Conservation (phyloP, 305 asterid species). For the Striga hermonthica region DNA sequence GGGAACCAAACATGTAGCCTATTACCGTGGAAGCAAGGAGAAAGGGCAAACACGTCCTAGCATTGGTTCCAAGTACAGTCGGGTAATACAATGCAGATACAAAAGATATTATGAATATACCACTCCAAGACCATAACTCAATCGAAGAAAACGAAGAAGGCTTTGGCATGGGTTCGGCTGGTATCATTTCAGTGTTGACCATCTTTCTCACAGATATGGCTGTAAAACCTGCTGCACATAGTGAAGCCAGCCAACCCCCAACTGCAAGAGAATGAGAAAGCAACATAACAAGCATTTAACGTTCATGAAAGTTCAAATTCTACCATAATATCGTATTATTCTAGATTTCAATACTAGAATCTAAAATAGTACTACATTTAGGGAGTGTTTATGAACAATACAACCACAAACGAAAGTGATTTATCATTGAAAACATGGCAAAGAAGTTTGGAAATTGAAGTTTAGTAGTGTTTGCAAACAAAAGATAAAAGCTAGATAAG, state of each 20-base stretch:
- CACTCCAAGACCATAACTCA: constrained; percentile 82
- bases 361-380: not conserved
- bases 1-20: constrained; percentile 84
- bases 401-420: too few relatives aligned
- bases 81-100: constrained; percentile 65
- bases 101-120: constrained; percentile 59
- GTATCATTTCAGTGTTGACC: constrained; percentile 78
- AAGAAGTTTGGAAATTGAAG: not conserved
- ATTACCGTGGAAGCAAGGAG: constrained; percentile 80
- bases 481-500: not conserved
- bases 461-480: not conserved
- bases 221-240: constrained; percentile 78
- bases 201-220: constrained; percentile 83
- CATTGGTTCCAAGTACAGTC: constrained; percentile 74
- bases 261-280: constrained; percentile 39
- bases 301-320: not conserved
- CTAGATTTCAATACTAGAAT: not conserved
- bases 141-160: constrained; percentile 78
- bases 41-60: constrained; percentile 86
- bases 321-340: not conserved
- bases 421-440: too few relatives aligned
- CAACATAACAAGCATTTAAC: not conserved
- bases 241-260: constrained; percentile 92
- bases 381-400: not conserved
- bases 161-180: constrained; percentile 96